These are phyloP conservation scores for Cantharellus cinnabarinus DNA, from an alignment of 768 basidiomycete genomes.

Conservation along the genomic window DNA sequence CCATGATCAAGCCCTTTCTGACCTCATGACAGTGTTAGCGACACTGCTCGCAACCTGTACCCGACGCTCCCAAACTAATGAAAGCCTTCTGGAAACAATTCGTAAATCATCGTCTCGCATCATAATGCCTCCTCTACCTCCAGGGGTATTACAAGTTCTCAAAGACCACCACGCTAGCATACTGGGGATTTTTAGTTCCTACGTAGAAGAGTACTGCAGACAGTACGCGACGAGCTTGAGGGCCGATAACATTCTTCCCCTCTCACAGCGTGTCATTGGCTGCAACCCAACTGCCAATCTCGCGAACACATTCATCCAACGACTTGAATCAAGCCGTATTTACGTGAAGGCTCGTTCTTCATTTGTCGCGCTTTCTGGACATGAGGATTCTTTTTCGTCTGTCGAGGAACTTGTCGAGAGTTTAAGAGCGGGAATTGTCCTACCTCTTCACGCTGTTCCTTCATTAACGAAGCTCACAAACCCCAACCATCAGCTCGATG, in stretches of 20 bases:
- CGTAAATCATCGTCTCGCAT: slow-evolving; percentile 35
- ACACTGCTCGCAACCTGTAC: slow-evolving; percentile 46
- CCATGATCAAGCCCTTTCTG: slow-evolving; percentile 18
- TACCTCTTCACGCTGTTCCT: slow-evolving; percentile 15
- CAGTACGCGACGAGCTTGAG: slow-evolving; percentile 23
- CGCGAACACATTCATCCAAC: slow-evolving; percentile 11
- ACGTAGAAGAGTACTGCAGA: slow-evolving; percentile 29
- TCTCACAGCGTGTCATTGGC: slow-evolving; percentile 18
- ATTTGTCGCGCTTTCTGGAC: slow-evolving; percentile 52
- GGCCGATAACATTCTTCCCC: slow-evolving; percentile 27
- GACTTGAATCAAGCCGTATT: slow-evolving; percentile 22
- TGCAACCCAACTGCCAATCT: slow-evolving; percentile 11
- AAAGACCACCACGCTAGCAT: slow-evolving; percentile 28
- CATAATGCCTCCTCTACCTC: slow-evolving; percentile 29
- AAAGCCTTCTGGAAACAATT: slow-evolving; percentile 18
- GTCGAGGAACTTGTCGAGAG: slow-evolving; percentile 34
- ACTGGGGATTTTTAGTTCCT: slow-evolving; percentile 32
- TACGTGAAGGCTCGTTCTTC: slow-evolving; percentile 28
- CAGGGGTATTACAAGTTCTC: slow-evolving; percentile 24
- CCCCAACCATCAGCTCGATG: slow-evolving; percentile 39
- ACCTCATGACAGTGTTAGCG: slow-evolving; percentile 36
- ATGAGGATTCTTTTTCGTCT: slow-evolving; percentile 31
- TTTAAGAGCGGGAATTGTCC: slow-evolving; percentile 22
- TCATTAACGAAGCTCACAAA: slow-evolving; percentile 35
- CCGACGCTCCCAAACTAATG: slow-evolving; percentile 26